Base-by-base conservation (phyloP, 2,329 filamentous ascomycete genomes). In the Plenodomus tracheiphilus region DNA sequence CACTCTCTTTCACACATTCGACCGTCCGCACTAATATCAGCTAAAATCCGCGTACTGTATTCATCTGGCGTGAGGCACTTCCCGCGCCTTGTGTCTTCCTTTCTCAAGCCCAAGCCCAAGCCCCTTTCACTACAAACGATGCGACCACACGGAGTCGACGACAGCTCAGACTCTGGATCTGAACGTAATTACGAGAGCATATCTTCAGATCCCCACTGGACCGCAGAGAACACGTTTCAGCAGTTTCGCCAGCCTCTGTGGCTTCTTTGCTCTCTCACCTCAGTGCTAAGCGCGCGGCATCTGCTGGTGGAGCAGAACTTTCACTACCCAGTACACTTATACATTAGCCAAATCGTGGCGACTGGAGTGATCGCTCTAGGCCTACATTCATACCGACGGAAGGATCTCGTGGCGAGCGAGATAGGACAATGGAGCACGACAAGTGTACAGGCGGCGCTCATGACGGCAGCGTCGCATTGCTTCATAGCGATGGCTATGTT, bases 241-340 rank as follows among this genome's bases (percentile, higher is more conserved):
- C 35, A 51, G 21, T 40, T 47, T 37, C 41, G 45, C 18, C 48
- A 42, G 18, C 30, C 22, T 25, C 22, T 56, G 3, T 66, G 62
- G 61, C 40, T 51, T 1, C 15, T 53, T 11, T 66, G 53, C 34
- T 60, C 59, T 4, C 38, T 39, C n/a, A 44, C 47, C 9, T 61
- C 62, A 5, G 21, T 66, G 38, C 39, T 62, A 11, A 65, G 50
- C 37, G 52, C 62, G 15, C 58, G 58, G 32, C 39, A 58, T 44
- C 34, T 66, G 10, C 43, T 67, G 8, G 51, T 67, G 15, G 61
- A 67, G 34, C 40, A 47, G 1, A 62, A 66, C 35, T 15, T 64
- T n/a, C 60, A 66, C 45, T 63, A 56, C 40, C 58, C 65, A 19
- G 18, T 62, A 38, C 44, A 58, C 35, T 11, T 63, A 18, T 49